Base-by-base conservation (phyloP, 129 eudicot genomes). In the Smallanthus sonchifolius region DNA sequence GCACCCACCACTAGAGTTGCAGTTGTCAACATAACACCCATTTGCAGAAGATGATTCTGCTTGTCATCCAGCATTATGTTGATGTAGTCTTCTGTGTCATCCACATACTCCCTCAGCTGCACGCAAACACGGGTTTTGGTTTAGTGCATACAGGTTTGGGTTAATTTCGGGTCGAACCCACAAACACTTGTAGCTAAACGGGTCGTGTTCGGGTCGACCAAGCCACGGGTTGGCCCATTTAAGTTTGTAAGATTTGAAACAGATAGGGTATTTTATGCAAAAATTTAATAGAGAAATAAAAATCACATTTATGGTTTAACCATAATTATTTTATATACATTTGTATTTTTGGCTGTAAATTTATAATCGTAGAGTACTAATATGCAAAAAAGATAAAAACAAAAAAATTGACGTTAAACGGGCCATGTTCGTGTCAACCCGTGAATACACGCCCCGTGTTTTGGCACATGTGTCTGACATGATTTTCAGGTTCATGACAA, bases 61-160 rank as follows among this genome's bases (percentile, higher is more conserved):
- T 61, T 61, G 67, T 61, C 67, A 34, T 61, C 67, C 42, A 61
- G 42, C 67, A 61, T 61, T 32, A 61, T 61, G 67, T 61, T 61
- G 19, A 61, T 61, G 19, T 61, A 61, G 42, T 61, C 67, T 61
- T 61, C 67, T 34, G 67, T 61, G 43, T 61, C 67, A 34, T 34
- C 43, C 20, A 61, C 67, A 32, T 61, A 61, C 67, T 61, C 67
- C 67, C 67, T 61, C 67, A 61, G 20, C 67, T 61, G 67, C 67
- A 34, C 20, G 15, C 10, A 10, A 61, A n/a, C 10, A 16, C 6
- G 10, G 1, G 9, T 48, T 48, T 4, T 48, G 55, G 55, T 48
- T 15, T 48, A 15, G 55, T 48, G 2, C 7, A 14, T 3, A 48
- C 17, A 49, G 2, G 20, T 48, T 48, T 13, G 55, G 19, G 55